phyloP scores from a whole-genome alignment of 495 filamentous ascomycete genomes.

The Penicillium desertorum region DNA sequence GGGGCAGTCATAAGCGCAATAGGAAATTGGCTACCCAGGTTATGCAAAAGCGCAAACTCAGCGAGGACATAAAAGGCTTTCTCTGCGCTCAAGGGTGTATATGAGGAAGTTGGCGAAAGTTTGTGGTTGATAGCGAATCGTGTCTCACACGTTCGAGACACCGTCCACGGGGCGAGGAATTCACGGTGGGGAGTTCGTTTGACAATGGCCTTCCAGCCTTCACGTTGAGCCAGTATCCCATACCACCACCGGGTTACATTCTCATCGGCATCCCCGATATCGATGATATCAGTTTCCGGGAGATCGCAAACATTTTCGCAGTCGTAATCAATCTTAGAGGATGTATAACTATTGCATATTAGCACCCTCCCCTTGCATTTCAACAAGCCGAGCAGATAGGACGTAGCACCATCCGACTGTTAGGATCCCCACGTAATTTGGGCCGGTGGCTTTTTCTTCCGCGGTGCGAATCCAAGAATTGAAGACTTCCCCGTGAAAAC shows the following conservation, averaged over 20 bases:
- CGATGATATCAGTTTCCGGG: neutral
- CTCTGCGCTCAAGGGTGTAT: too few relatives aligned
- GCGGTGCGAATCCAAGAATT: conserved; percentile 8
- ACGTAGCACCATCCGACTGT: conserved; percentile 8
- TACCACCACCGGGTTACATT: conserved; percentile 9
- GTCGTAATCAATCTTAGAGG: neutral
- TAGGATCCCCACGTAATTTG: conserved; percentile 4
- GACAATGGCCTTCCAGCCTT: too few relatives aligned
- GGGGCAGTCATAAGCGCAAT: too few relatives aligned
- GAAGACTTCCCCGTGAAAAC: conserved; percentile 12
- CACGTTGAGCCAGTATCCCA: neutral
- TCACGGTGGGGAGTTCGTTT: too few relatives aligned
- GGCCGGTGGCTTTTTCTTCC: neutral
- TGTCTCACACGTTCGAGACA: too few relatives aligned
- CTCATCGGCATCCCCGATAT: conserved; percentile 4
- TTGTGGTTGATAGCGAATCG: too few relatives aligned
- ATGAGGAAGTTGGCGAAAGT: too few relatives aligned
- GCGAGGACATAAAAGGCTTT: too few relatives aligned
- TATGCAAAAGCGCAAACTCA: too few relatives aligned
- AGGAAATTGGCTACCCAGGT: too few relatives aligned
- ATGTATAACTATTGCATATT: conserved; percentile 6
- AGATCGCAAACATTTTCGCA: too few relatives aligned
- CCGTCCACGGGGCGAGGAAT: too few relatives aligned
- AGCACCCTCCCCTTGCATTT: conserved; percentile 5
- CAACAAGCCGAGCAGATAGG: conserved; percentile 10